Base-by-base conservation (phyloP, 306 rosid species). In the Biancaea sappan region DNA sequence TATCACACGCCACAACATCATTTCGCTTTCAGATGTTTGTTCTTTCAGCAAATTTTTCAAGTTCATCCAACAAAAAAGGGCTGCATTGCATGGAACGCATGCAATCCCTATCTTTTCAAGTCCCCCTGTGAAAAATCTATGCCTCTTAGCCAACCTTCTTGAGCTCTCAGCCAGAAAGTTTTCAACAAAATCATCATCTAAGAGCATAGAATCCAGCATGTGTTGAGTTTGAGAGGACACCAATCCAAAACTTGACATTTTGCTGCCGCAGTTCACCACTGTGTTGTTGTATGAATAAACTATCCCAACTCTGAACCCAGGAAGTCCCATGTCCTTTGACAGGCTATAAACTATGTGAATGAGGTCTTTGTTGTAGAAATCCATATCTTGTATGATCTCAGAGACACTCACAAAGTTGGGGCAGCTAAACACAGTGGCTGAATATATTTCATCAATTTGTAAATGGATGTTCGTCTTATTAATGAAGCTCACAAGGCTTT, bases 321-420 rank as follows among this genome's bases (percentile, higher is more conserved):
- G 98, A 15, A 94, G 70, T 1, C 98, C 98, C 91, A 94, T 77
- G 66, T 91, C 98, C 67, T 94, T 91, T 2, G 98, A 94, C 71
- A 94, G 71, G 58, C 97, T 91, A 31, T 86, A 91, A 22, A 94
- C 80, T 11, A 91, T 81, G 84, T 94, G 98, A 62, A 94, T 80
- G 47, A 94, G 88, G 3, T 94, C 86, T 0, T 41, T 73, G 18
- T 87, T 87, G 78, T 83, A 77, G 22, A 69, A 31, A 4, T 70
- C 83, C 71, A 84, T 69, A 5, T 86, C 88, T 67, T 74, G 69
- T 1, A 94, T 51, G 50, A 94, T 65, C 41, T 94, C 96, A 0
- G 96, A 47, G 6, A 94, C 77, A 76, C 96, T 88, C 4, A 76
- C 77, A 61, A 77, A 91, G 5, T 3, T 35, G 0, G 91, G 90